phyloP scores from a whole-genome alignment of 306 rosid species.

The Hippophae rhamnoides region DNA sequence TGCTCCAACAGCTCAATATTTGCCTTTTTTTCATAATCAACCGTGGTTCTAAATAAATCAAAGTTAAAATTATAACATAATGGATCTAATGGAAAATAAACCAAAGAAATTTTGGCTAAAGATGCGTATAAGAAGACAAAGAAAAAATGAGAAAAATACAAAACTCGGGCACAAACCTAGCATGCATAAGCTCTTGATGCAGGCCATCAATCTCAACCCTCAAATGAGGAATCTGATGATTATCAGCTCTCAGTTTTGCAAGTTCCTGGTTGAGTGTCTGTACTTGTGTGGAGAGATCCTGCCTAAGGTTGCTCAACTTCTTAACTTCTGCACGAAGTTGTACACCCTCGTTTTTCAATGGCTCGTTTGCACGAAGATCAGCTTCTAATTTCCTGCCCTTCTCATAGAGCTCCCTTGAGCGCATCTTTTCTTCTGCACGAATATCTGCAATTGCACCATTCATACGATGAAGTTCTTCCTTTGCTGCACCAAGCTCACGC shows the following conservation, averaged over 20 bases:
- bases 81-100: constrained; percentile 1
- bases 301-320: constrained; percentile 49
- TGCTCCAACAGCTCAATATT: constrained; percentile 77
- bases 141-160: constrained; percentile 2
- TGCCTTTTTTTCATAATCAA: constrained; percentile 78
- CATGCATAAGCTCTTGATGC: constrained; percentile 72
- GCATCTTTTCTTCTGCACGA: constrained; percentile 53
- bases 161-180: constrained; percentile 43
- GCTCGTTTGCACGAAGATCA: constrained; percentile 62
- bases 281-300: constrained; percentile 56
- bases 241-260: constrained; percentile 59
- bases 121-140: neutral
- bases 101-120: too few species aligned
- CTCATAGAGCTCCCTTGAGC: constrained; percentile 62
- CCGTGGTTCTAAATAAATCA: constrained; percentile 38
- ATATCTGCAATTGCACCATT: constrained; percentile 60
- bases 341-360: constrained; percentile 56
- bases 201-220: constrained; percentile 63
- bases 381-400: constrained; percentile 61
- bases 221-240: constrained; percentile 54
- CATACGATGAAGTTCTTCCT: constrained; percentile 79
- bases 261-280: constrained; percentile 54
- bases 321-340: constrained; percentile 62
- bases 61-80: neutral
- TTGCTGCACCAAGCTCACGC: constrained; percentile 53